Base-by-base conservation (phyloP, 2,329 filamentous ascomycete species). In the Didymella keratinophila region DNA sequence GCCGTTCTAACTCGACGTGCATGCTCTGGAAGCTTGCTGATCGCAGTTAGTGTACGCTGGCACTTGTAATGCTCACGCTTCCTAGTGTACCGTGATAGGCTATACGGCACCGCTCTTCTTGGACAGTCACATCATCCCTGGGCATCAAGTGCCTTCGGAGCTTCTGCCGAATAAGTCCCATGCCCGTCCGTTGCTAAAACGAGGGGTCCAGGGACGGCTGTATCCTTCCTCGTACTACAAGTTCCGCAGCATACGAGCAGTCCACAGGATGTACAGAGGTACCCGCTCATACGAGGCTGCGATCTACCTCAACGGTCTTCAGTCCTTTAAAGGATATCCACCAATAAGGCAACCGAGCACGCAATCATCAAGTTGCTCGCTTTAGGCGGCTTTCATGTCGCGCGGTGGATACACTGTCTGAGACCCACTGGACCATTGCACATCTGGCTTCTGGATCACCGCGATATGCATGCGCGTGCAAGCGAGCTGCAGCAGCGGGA, bases 401-500 rank as follows among this genome's bases (percentile, higher is more conserved):
- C 14, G 30, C 11, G 36, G 27, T 58, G 28, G 48, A 9, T 7
- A 36, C 32, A 36, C 9, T n/a, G 32, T 53, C 44, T 50, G 30
- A 32, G 30, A 14, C 30, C 45, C 39, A 53, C 56, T n/a, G 30
- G 20, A 36, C 18, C 20, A 18, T 36, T 41, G 27, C 27, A 39
- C 39, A 46, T 50, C 32, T 46, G 41, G 45, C 46, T 34, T 42
- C 18, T 39, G 18, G n/a, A 39, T 39, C 36, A 39, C n/a, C 36
- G 36, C 36, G 36, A 16, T n/a, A 23, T 42, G 39, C 39, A 42
- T 16, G 20, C 3, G 18, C 27, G 10, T 52, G 28, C 57, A 60
- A 52, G 57, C 57, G 47, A 52, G 50, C 41, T 52, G 57, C 52
- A 56, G 27, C 25, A 36, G 52, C 47, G 52, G 57, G 52, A 55